Base-by-base conservation (phyloP, 2,329 filamentous ascomycete genomes). In the Calonectria crousiana region DNA sequence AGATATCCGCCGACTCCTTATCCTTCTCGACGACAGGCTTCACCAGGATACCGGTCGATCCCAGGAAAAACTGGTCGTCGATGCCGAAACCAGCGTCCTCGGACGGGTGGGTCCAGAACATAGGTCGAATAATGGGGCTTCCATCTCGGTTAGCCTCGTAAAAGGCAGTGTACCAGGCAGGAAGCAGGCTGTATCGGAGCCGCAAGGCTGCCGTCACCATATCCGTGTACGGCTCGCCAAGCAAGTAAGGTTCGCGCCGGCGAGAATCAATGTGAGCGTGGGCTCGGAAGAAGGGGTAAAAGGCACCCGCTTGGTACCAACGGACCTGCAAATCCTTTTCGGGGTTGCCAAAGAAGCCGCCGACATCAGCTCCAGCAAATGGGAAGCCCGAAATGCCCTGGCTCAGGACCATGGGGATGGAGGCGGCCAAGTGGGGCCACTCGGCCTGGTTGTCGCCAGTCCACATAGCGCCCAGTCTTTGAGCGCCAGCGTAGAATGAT, bases 241-340 rank as follows among this genome's bases (percentile, higher is more conserved):
- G 89, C 72, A 98, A 88, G 83, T 98, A 99, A 4, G 97, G 97
- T 86, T 99, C 97, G 67, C 97, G 94, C 32, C 97, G 94, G 58
- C 97, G 95, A 49, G 97, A 94, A 82, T 99, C 97, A 74, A 98
- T 98, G 84, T 99, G 97, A 9, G 97, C 97, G 83, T 99, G 97
- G 2, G 92, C 97, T 75, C 97, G 95, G 94, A 98, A 98, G 88
- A 98, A 99, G 10, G 97, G 97, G 84, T 98, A 98, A 89, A 98
- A 99, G 71, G 95, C 95, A 75, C 97, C 97, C 41, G 96, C 92
- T 85, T 99, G 97, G 86, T 98, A 99, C 97, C 97, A 99, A 49
- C 97, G 93, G 14, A 95, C 94, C 79, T 98, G 90, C 28, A 99
- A 91, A 74, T 99, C 96, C 82, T 96, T 96, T 80, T 94, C 94